A percentile compares a stretch with the other conserved stretches of the same genome.
Evolutionary conservation across 2,329 filamentous ascomycete species (phyloP).

Genomic region (Fusarium chaquense): DNA sequence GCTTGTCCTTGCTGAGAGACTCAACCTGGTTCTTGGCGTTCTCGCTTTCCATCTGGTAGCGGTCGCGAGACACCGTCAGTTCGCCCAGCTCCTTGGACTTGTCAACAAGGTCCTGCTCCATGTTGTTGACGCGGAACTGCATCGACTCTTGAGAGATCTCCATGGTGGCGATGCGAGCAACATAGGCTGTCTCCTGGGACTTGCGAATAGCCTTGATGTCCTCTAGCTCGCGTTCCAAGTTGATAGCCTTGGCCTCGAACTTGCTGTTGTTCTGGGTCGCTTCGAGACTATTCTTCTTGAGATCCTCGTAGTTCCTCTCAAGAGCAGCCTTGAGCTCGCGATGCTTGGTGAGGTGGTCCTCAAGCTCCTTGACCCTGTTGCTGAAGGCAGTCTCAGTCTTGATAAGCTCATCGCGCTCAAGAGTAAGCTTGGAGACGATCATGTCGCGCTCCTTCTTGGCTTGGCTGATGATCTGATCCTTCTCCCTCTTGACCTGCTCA

Average conservation of each 20-base stretch:
- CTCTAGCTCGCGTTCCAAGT: conserved; percentile 45
- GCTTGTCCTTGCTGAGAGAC: conserved; percentile 37
- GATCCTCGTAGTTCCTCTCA: conserved; percentile 45
- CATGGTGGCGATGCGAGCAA: conserved; percentile 43
- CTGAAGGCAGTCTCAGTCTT: conserved; percentile 40
- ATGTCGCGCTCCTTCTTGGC: conserved; percentile 40
- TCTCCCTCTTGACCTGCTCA: conserved; percentile 38
- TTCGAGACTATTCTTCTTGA: conserved; percentile 42
- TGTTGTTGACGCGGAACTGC: conserved; percentile 42
- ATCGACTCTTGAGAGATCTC: conserved; percentile 48
- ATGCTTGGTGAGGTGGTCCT: conserved; percentile 44
- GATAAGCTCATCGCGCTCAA: conserved; percentile 43
- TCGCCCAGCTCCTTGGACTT: conserved; percentile 43
- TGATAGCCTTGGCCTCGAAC: conserved; percentile 45
- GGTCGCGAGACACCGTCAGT: conserved; percentile 44
- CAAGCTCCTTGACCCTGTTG: conserved; percentile 46
- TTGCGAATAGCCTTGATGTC: conserved; percentile 45
- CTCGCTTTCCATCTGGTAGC: conserved; percentile 37
- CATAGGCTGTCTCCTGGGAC: conserved; percentile 45
- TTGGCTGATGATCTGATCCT: conserved; percentile 37
- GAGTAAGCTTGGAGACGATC: conserved; percentile 38
- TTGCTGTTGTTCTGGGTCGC: conserved; percentile 22
- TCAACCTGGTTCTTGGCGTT: conserved; percentile 39
- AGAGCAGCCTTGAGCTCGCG: conserved; percentile 45
- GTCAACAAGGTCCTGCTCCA: conserved; percentile 43